Evolutionary conservation across 257 asterid species (phyloP), one percentile per base, ranked within the genome.

Genomic region (Gardenia jasminoides): DNA sequence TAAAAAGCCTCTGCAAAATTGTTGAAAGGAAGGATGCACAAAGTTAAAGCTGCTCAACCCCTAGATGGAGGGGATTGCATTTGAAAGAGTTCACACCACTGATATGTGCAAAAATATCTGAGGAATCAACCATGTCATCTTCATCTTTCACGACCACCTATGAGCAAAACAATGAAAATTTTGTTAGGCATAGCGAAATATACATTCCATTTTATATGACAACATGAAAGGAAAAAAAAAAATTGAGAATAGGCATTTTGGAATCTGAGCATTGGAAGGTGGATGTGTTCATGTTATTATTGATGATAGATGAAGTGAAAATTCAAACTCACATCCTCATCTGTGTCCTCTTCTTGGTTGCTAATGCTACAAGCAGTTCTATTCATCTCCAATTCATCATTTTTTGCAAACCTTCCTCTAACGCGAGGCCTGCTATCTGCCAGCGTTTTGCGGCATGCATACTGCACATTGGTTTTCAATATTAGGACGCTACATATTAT

Each of bases 391-490:
- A 44, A 77, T 78, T 91, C 97, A 43, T 93, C 96, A 46, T 92
- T 92, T 87, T 92, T 93, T 0, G 98, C 95, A 61, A 93, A 93
- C 84, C 98, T 87, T 72, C 98, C 98, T 85, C 97, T 85, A 16
- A 93, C 98, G 11, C 98, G 87, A 13, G 98, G 98, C 84, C 98
- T 84, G 77, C 97, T 92, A 79, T 93, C 98, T 64, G 98, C 98
- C 16, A 93, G 88, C 52, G 97, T 93, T 87, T 93, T 93, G 54
- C 98, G 92, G 80, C 98, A 93, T 15, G 97, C 97, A 82, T 93
- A 93, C 98, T 93, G 89, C 88, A 84, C 7, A 28, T 66, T 69
- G 58, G 17, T 15, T n/a, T 28, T 58, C 19, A 33, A 28, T 8
- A 9, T 78, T 24, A 59, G 59, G 22, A 70, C 52, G 66, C 9